Base-by-base conservation (phyloP, 495 filamentous ascomycete species). In the Aspergillus steynii region DNA sequence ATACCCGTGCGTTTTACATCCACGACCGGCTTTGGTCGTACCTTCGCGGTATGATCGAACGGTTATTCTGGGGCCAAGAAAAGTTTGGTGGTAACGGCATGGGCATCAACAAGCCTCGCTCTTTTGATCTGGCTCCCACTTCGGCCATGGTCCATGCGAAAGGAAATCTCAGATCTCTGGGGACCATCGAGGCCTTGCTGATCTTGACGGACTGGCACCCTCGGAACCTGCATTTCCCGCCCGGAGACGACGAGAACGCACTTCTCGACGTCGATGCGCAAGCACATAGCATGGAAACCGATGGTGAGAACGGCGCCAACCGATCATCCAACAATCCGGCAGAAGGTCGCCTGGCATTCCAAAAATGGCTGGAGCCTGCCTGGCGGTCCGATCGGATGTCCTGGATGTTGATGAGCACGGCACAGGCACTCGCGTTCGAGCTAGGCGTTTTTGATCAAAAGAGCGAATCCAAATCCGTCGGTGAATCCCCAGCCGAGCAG, bases 151-250 rank as follows among this genome's bases (percentile, higher is more conserved):
- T 71, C n/a, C 71, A 65, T 49, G 69, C 63, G 8, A 91, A 88
- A 72, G 92, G 94, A 34, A 88, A 90, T 60, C 80, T 99, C 46
- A 83, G 95, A 46, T 96, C 93, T 1, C 77, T 99, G 5, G 95
- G 95, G 4, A 97, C 95, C 0, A 89, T 99, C 50, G 96, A 99
- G 77, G 93, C 91, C 25, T 75, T 99, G 28, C 84, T 98, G 79
- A 88, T 99, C 31, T 78, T 99, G 51, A 97, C 93, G 9, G 95
- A 99, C 65, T 99, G 95, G 92, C 95, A 99, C 74, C 96, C 96
- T 14, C 83, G 93, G 5, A 92, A 93, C 32, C 84, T 98, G 50
- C 96, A 98, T 71, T 98, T 98, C 71, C 96, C 95, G 29, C 93
- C 96, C 2, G 88, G 88, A 54, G 92, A 96, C 59, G 86, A 89